Conservation (phyloP, 495 filamentous ascomycete genomes). For the Tuber magnatum region DNA sequence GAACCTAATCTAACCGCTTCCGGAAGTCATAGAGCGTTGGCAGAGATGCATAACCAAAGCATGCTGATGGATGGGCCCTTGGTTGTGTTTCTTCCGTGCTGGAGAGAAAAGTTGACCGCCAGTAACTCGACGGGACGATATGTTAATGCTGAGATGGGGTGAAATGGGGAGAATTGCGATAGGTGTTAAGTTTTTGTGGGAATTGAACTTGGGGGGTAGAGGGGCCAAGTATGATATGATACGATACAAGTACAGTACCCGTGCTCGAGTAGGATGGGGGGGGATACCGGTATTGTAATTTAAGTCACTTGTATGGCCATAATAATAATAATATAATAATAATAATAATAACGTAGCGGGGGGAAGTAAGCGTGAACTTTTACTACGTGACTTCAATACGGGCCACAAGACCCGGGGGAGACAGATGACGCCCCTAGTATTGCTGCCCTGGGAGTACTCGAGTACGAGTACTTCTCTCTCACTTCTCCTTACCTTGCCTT, state of each 20-base stretch:
- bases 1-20: background rate
- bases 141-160: background rate
- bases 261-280: no score
- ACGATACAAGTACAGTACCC: no score
- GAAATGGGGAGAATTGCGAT: background rate
- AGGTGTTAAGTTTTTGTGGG: background rate
- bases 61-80: background rate
- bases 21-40: background rate
- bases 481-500: background rate
- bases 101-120: background rate
- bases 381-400: background rate
- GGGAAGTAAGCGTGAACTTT: background rate
- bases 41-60: background rate
- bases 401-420: background rate
- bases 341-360: no score
- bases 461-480: background rate
- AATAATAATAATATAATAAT: background rate
- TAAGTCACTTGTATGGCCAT: background rate
- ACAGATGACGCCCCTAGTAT: background rate
- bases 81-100: background rate
- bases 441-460: background rate
- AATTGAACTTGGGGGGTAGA: background rate
- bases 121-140: background rate
- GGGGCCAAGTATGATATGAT: no score
- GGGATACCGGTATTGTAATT: background rate